Conservation (phyloP, 352 stramenopile genomes). For the Pythium insidiosum region DNA sequence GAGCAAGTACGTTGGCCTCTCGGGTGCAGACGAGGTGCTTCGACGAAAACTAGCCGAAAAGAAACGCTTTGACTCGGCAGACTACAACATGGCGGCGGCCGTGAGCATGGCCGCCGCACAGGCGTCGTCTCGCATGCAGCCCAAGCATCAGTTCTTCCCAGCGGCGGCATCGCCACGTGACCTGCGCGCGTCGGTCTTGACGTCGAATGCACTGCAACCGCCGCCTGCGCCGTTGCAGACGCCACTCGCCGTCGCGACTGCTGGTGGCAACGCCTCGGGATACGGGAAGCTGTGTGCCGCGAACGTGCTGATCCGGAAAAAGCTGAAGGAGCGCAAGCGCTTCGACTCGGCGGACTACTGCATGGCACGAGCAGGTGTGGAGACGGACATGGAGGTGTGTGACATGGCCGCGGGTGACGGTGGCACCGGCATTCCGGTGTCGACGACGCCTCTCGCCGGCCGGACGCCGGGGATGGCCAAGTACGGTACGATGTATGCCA, state of each 20-base stretch:
- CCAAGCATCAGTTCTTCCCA: not conserved
- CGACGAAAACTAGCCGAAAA: constrained; percentile 26
- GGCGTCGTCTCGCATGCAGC: not conserved
- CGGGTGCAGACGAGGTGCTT: constrained; percentile 24
- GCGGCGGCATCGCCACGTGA: not conserved
- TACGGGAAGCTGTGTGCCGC: constrained; percentile 58
- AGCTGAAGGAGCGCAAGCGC: constrained; percentile 73
- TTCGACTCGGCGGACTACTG: constrained; percentile 80
- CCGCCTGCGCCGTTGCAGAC: not conserved
- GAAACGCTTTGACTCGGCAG: constrained; percentile 25
- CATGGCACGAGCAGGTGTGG: constrained; percentile 48
- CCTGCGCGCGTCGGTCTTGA: not conserved
- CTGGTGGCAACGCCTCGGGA: constrained; percentile 13
- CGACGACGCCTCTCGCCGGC: too few relatives aligned
- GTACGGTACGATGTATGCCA: too few relatives aligned
- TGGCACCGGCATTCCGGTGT: too few relatives aligned
- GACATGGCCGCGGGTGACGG: too few relatives aligned
- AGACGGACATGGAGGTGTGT: too few relatives aligned
- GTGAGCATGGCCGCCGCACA: not conserved
- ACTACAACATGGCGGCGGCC: constrained; percentile 21
- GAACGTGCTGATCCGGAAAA: constrained; percentile 72
- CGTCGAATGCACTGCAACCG: not conserved
- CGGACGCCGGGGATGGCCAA: too few relatives aligned
- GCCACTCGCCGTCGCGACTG: not conserved
- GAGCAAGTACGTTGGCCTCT: constrained; percentile 38